Base-by-base conservation (phyloP, 169 alveolate genomes). In the Babesia gibsoni region DNA sequence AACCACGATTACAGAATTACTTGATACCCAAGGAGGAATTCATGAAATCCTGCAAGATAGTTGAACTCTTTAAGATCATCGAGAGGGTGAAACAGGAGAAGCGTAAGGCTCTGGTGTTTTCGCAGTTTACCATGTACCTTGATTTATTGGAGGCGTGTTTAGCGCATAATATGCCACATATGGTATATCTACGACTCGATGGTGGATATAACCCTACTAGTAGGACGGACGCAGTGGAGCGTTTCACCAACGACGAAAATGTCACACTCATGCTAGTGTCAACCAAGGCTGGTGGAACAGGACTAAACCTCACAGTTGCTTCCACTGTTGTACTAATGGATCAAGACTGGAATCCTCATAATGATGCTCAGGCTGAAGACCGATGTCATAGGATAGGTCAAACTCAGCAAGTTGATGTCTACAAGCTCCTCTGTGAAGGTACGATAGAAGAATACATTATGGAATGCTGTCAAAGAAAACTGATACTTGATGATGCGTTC, bases 211-310 rank as follows among this genome's bases (percentile, higher is more conserved):
- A 39, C 23, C 37, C 64, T 7, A 20, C 3, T 0, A n/a, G 49
- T 1, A 43, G 82, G 18, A 42, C 58, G 20, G 73, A 52, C 18
- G 39, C 67, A 14, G 61, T 81, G 5, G 59, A 79, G 14, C 22
- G 20, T 2, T 79, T 79, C 52, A 86, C 84, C 57, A 84, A 66
- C 54, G 88, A 89, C 50, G 89, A 93, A 12, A 94, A 88, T n/a
- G 89, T 92, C 52, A 84, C 94, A 61, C 89, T 96, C n/a, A 92
- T 98, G 79, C 90, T 98, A 7, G 90, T 98, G 23, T 93, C 98
- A 36, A 97, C 99, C 3, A 93, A 98, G 66, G 99, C 99, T 1
- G 99, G 99, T 0, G 99, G 99, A 1, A 93, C 92, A n/a, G 99
- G 99, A 10, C 91, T 98, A 22, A 97, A 98, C 87, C 91, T 98